Evolutionary conservation across 2,329 filamentous ascomycete genomes (phyloP).

Genomic region (Penicillium aurantiogriseum): DNA sequence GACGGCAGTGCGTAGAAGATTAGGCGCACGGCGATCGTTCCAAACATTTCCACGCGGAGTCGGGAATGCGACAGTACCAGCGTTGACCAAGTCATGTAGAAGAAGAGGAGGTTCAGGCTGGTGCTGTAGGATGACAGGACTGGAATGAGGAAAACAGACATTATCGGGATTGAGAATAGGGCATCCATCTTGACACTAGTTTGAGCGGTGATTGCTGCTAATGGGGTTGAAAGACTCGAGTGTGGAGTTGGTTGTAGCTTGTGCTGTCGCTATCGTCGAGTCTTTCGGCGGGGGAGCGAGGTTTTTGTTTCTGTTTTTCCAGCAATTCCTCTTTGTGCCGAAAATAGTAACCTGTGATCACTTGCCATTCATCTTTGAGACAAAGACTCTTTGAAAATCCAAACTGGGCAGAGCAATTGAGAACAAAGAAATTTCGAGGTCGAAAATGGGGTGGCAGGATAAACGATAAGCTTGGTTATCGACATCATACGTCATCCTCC

Average conservation of each 20-base stretch:
- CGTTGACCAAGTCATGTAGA: slow-evolving; percentile 86
- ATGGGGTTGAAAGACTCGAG: neutral
- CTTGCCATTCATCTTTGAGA: neutral
- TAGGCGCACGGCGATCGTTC: slow-evolving; percentile 64
- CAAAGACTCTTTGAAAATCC: neutral
- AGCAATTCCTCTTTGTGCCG: neutral
- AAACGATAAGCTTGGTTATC: slow-evolving; percentile 9
- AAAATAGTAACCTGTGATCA: neutral
- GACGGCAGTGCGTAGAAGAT: slow-evolving; percentile 73
- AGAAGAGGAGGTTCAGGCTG: slow-evolving; percentile 80
- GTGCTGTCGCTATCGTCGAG: neutral
- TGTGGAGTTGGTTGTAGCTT: slow-evolving; percentile 1
- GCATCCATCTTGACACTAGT: slow-evolving; percentile 53
- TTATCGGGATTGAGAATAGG: slow-evolving; percentile 31
- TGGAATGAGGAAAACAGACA: slow-evolving; percentile 31
- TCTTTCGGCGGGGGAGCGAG: neutral
- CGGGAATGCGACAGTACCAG: slow-evolving; percentile 75
- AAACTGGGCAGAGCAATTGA: neutral
- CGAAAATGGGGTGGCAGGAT: slow-evolving; percentile 18
- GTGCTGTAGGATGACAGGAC: slow-evolving; percentile 67
- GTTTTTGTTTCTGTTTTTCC: neutral
- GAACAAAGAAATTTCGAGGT: slow-evolving; percentile 2
- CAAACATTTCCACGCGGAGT: slow-evolving; percentile 71
- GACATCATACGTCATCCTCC: slow-evolving; percentile 27
- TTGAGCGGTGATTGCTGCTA: neutral